Evolutionary conservation across 2,329 filamentous ascomycete species (phyloP).

Genomic region (Cercospora sojina): DNA sequence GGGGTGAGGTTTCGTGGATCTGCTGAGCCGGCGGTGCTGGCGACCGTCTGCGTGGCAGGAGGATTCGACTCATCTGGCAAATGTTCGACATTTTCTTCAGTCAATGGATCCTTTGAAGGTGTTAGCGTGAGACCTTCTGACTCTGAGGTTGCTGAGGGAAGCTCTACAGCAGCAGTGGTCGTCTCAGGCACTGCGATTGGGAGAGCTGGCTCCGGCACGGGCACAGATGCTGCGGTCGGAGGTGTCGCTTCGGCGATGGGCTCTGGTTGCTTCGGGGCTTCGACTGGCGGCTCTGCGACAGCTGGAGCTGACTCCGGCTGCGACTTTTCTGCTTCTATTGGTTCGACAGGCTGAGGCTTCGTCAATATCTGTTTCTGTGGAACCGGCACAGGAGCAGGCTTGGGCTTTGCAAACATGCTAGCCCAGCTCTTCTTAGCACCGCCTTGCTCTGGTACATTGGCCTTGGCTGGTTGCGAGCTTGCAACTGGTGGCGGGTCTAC

Average conservation of each 20-base stretch:
- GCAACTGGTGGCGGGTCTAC: slow-evolving; percentile 33
- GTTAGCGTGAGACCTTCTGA: slow-evolving; percentile 46
- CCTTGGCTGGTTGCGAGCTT: slow-evolving; percentile 39
- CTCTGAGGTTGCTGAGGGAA: slow-evolving; percentile 17
- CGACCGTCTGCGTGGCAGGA: slow-evolving; percentile 75
- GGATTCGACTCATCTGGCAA: slow-evolving; percentile 78
- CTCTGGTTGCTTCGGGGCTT: slow-evolving; percentile 20
- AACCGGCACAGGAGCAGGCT: slow-evolving; percentile 50
- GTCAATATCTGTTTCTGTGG: slow-evolving; percentile 37
- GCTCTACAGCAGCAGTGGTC: slow-evolving; percentile 30
- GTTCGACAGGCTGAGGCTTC: slow-evolving; percentile 34
- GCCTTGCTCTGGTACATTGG: slow-evolving; percentile 37
- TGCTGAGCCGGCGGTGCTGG: slow-evolving; percentile 87
- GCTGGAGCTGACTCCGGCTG: slow-evolving; percentile 17
- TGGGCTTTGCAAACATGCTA: slow-evolving; percentile 52
- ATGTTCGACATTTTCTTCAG: slow-evolving; percentile 88
- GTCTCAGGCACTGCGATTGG: slow-evolving; percentile 23
- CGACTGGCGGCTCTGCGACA: slow-evolving; percentile 21
- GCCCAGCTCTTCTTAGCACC: slow-evolving; percentile 54
- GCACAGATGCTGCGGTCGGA: slow-evolving; percentile 37
- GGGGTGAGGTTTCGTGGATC: slow-evolving; percentile 71
- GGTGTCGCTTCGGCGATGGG: slow-evolving; percentile 21
- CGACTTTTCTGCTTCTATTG: slow-evolving; percentile 34
- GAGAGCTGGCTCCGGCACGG: slow-evolving; percentile 18
- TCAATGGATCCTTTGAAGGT: slow-evolving; percentile 78